Evolutionary conservation across 2,329 filamentous ascomycete species (phyloP).

Genomic region (Fusarium oligoseptatum): DNA sequence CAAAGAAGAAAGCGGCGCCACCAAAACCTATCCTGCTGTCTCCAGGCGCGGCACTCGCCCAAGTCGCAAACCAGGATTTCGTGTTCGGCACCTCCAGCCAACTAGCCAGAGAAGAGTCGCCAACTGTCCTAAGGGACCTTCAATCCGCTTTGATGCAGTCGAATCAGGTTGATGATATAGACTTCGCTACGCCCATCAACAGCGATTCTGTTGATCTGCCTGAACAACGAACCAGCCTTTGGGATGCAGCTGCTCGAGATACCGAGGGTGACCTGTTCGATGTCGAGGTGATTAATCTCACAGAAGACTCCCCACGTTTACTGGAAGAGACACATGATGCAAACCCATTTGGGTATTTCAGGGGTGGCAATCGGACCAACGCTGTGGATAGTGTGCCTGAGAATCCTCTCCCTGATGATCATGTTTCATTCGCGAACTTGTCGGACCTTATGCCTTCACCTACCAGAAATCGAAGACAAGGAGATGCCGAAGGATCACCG

Average conservation of each 20-base stretch:
- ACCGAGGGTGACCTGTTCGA: conserved; percentile 73
- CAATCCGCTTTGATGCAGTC: conserved; percentile 73
- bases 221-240: conserved; percentile 64
- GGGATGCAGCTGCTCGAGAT: conserved; percentile 79
- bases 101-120: conserved; percentile 79
- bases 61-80: conserved; percentile 79
- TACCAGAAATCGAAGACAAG: conserved; percentile 1
- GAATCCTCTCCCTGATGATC: background rate
- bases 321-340: conserved; percentile 39
- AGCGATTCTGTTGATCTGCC: conserved; percentile 54
- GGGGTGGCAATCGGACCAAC: conserved; percentile 10
- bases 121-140: conserved; percentile 72
- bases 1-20: conserved; percentile 56
- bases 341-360: conserved; percentile 58
- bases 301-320: conserved; percentile 55
- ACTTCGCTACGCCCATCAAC: conserved; percentile 56
- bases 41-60: conserved; percentile 75
- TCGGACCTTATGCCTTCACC: conserved; percentile 42
- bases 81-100: conserved; percentile 91
- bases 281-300: conserved; percentile 71
- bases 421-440: conserved; percentile 42
- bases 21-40: conserved; percentile 72
- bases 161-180: conserved; percentile 58
- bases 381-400: background rate
- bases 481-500: conserved; percentile 18